These are phyloP conservation scores for Metahyphopichia silvanorum DNA, from an alignment of 805 yeast genomes.

Conservation along the genomic window DNA sequence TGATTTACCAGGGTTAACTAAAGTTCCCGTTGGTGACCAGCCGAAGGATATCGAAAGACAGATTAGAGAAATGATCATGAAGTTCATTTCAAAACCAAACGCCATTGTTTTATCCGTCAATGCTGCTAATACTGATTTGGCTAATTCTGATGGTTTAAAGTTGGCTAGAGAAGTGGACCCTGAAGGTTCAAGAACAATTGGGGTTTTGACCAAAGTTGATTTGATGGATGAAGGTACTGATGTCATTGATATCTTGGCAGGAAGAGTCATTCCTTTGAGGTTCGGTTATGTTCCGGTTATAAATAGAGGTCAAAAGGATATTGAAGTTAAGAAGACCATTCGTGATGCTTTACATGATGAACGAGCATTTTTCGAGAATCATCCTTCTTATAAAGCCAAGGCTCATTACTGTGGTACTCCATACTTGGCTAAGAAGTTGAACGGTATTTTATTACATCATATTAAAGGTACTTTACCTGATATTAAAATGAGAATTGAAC, in stretches of 20 bases:
- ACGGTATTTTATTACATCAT: slow-evolving; percentile 83
- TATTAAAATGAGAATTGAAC: slow-evolving; percentile 84
- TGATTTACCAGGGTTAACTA: slow-evolving; percentile 95
- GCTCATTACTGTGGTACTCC: slow-evolving; percentile 99
- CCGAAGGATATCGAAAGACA: slow-evolving; percentile 95
- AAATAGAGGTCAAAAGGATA: slow-evolving; percentile 96
- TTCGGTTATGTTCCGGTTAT: slow-evolving; percentile 97
- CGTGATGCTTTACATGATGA: slow-evolving; percentile 84
- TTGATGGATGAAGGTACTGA: slow-evolving; percentile 98
- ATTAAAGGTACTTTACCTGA: slow-evolving; percentile 72
- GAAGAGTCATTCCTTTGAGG: slow-evolving; percentile 91
- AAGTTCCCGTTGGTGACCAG: slow-evolving; percentile 98
- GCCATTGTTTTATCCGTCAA: slow-evolving; percentile 93
- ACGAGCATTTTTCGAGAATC: slow-evolving; percentile 76
- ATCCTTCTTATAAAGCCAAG: slow-evolving; percentile 86
- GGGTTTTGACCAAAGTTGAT: slow-evolving; percentile 94
- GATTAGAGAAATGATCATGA: slow-evolving; percentile 88
- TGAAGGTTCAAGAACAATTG: slow-evolving; percentile 91
- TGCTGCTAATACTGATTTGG: slow-evolving; percentile 95
- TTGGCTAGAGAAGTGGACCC: slow-evolving; percentile 98
- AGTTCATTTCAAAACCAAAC: slow-evolving; percentile 91
- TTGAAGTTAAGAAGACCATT: slow-evolving; percentile 82
- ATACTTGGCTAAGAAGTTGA: slow-evolving; percentile 87
- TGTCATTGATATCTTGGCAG: slow-evolving; percentile 92
- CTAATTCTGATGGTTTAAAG: slow-evolving; percentile 94